phyloP scores from a whole-genome alignment of 2,329 filamentous ascomycete species.

The Diaporthe australafricana region DNA sequence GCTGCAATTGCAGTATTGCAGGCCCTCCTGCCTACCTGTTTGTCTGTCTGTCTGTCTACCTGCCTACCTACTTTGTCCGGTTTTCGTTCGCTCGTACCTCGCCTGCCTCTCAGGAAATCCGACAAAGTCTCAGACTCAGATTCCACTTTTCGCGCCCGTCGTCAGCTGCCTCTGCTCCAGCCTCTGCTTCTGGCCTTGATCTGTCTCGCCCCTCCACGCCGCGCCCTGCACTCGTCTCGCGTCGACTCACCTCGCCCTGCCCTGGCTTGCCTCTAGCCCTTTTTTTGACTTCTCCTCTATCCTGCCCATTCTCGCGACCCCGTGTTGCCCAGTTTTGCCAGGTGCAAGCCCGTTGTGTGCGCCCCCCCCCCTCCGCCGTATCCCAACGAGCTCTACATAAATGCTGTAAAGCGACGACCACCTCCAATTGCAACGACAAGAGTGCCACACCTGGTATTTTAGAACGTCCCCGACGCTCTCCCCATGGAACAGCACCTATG shows the following conservation, averaged over 20 bases:
- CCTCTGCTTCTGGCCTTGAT: not conserved
- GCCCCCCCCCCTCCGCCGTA: not conserved
- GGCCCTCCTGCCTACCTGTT: not conserved
- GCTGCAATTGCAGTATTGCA: slow-evolving; percentile 24
- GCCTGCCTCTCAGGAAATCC: slow-evolving; percentile 1
- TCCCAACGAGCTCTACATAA: slow-evolving; percentile 13
- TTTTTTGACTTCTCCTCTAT: not conserved
- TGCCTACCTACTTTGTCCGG: not conserved
- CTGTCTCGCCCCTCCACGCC: not conserved
- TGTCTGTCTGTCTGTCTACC: not conserved
- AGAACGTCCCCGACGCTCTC: not conserved
- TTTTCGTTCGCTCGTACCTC: slow-evolving; percentile 19
- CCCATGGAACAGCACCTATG: slow-evolving; percentile 36
- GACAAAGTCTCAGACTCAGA: slow-evolving; percentile 21
- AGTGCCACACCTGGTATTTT: not conserved
- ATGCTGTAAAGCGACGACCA: slow-evolving; percentile 24
- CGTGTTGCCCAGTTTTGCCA: slow-evolving; percentile 26
- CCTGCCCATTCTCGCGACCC: slow-evolving; percentile 2
- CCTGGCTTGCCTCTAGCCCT: slow-evolving; percentile 12
- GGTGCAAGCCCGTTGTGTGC: slow-evolving; percentile 21
- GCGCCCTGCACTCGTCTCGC: slow-evolving; percentile 1
- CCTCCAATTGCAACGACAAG: slow-evolving; percentile 4
- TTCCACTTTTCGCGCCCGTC: slow-evolving; percentile 8
- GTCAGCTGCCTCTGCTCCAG: not conserved
- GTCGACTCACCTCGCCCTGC: not conserved